Evolutionary conservation across 176 grass and related monocot species (phyloP), one percentile per base, ranked within the genome.

Genomic region (Ananas comosus): DNA sequence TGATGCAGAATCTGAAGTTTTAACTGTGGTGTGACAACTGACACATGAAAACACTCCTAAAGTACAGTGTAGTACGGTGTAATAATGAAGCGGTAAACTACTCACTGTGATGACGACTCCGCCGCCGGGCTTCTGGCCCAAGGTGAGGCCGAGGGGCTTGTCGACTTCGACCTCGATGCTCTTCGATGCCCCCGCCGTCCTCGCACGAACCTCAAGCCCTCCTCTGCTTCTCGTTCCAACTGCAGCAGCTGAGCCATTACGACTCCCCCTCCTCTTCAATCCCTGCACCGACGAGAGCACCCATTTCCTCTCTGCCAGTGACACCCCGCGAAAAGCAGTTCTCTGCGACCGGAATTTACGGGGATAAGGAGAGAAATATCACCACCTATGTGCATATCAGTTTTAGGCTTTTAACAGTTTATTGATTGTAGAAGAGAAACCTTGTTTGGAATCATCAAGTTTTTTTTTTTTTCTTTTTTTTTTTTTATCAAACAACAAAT

Each of bases 101-200:
- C 89, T 85, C 66, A 99, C 89, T 7, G 86, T 91, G 66, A 99
- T 88, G 48, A 90, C 54, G 80, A 99, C 87, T n/a, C 89, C 89
- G 3, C 94, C 94, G 22, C 65, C 74, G 11, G 94, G 33, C 51
- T 99, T 99, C 89, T 99, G 94, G 17, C 94, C 89, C 66, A 99
- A 76, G 17, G 87, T 76, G 58, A 99, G 64, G 4, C 94, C 94
- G 4, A 99, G 90, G 5, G 94, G 94, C 84, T 99, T 99, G 72
- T 93, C 94, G 18, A 99, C 89, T 54, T 99, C 94, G 14, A 84
- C 89, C 82, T 99, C 94, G 14, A 93, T 92, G 72, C 80, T 90
- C 87, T 99, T 99, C 3, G 89, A 69, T 0, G 89, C 65, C 13
- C 85, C 76, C 1, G 89, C 82, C 0, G 94, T 83, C 72, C 73